These are phyloP conservation scores for Irpex rosettiformis DNA, from an alignment of 1,284 basidiomycete species.

Conservation along the genomic window DNA sequence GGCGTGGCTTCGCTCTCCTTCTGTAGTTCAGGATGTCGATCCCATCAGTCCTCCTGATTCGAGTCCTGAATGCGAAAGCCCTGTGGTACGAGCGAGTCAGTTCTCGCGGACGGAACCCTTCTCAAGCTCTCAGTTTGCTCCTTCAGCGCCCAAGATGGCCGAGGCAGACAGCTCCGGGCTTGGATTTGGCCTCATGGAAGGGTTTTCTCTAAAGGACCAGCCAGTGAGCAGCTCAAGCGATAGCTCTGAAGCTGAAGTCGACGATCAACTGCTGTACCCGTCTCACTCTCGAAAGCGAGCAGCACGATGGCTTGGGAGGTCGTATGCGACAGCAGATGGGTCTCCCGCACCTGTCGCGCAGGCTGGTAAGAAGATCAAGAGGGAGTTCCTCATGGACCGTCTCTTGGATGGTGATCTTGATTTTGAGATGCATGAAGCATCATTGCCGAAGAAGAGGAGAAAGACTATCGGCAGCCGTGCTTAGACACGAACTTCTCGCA, in stretches of 20 bases:
- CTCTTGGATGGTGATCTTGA: conserved; percentile 20
- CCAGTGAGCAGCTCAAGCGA: neutral
- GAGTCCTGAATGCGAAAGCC: conserved; percentile 49
- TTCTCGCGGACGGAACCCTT: conserved; percentile 8
- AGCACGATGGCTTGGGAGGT: conserved; percentile 10
- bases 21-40: conserved; percentile 8
- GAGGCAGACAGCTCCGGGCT: conserved; percentile 6
- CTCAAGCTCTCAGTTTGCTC: conserved; percentile 1
- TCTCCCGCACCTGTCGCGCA: conserved; percentile 14
- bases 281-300: neutral
- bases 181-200: conserved; percentile 27
- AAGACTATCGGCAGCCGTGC: conserved; percentile 12
- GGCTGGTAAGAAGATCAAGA: conserved; percentile 23
- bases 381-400: conserved; percentile 19
- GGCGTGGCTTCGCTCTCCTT: conserved; percentile 19
- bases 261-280: conserved; percentile 13
- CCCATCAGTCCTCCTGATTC: conserved; percentile 33
- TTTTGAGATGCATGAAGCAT: conserved; percentile 10
- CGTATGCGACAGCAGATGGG: conserved; percentile 16
- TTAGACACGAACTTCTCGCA: neutral
- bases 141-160: neutral
- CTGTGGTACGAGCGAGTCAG: conserved; percentile 47
- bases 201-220: conserved; percentile 18
- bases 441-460: conserved; percentile 15
- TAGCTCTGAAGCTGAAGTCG: conserved; percentile 15